Percentiles rank a stretch among this genome's conserved stretches.
Evolutionary conservation across 2,329 filamentous ascomycete genomes (phyloP).

Genomic region (Alternaria sp.): DNA sequence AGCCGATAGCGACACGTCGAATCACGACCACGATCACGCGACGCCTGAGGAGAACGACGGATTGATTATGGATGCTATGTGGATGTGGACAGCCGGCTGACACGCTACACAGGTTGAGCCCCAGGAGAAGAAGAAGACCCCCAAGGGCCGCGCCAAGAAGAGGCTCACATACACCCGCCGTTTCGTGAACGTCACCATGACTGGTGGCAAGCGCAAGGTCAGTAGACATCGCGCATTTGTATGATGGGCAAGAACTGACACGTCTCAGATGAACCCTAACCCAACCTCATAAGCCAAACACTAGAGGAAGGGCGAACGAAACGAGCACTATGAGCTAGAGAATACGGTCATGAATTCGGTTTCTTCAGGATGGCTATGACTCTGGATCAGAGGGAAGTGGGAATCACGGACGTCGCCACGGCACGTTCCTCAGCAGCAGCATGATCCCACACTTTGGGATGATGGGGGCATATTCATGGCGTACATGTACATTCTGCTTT

Average conservation of each 20-base stretch:
- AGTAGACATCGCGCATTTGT: constrained; percentile 36
- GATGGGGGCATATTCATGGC: constrained; percentile 50
- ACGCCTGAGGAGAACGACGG: neutral
- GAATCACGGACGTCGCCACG: constrained; percentile 38
- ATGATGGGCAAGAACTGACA: constrained; percentile 15
- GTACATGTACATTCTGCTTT: constrained; percentile 48
- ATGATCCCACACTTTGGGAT: constrained; percentile 45
- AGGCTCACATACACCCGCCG: constrained; percentile 93
- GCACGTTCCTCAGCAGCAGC: constrained; percentile 37
- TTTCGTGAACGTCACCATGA: constrained; percentile 98
- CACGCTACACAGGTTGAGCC: constrained; percentile 70
- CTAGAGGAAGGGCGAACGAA: constrained; percentile 29
- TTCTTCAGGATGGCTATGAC: constrained; percentile 47
- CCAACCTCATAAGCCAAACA: constrained; percentile 66
- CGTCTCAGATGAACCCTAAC: constrained; percentile 81
- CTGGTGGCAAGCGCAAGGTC: constrained; percentile 98
- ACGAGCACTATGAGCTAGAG: constrained; percentile 43
- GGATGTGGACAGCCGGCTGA: constrained; percentile 24
- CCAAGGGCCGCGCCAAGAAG: constrained; percentile 98
- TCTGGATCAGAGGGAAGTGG: constrained; percentile 48
- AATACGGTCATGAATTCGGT: constrained; percentile 45
- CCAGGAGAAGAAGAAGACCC: constrained; percentile 95
- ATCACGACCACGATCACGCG: neutral
- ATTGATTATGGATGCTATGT: neutral
- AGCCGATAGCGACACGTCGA: neutral